A percentile compares a stretch with the other conserved stretches of the same genome.
These are phyloP conservation scores for Asterophora parasitica DNA, from an alignment of 768 basidiomycete species.

Conservation along the genomic window DNA sequence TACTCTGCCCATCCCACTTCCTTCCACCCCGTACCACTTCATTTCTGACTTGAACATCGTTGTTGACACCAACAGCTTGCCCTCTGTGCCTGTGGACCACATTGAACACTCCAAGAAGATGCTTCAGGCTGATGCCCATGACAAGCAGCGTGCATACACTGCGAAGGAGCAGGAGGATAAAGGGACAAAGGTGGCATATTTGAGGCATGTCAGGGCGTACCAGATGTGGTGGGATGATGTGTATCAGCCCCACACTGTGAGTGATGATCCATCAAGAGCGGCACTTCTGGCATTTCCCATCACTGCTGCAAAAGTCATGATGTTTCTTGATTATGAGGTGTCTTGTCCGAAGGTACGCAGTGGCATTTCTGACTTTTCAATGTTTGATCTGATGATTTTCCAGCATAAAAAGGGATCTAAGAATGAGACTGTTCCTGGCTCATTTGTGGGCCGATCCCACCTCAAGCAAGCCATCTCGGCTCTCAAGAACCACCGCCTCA, in stretches of 20 bases:
- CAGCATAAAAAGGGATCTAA: background rate
- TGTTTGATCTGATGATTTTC: too few relatives aligned
- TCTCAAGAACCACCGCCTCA: background rate
- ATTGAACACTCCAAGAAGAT: background rate
- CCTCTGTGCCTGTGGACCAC: background rate
- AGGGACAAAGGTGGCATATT: background rate
- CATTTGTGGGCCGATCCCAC: background rate
- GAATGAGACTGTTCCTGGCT: background rate
- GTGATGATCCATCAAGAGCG: background rate
- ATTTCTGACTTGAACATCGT: too few relatives aligned
- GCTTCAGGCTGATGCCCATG: background rate
- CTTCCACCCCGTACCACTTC: too few relatives aligned
- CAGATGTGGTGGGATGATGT: background rate
- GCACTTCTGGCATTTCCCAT: background rate
- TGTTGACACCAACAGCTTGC: too few relatives aligned
- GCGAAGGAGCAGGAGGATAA: background rate
- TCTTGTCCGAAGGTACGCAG: background rate
- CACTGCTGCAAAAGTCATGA: background rate
- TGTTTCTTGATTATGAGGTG: background rate
- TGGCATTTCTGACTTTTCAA: too few relatives aligned
- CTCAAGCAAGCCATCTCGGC: background rate
- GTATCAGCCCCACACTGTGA: background rate
- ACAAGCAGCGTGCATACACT: background rate
- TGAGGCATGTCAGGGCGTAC: background rate
- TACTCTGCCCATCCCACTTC: too few relatives aligned